A percentile compares a stretch with the other conserved stretches of the same genome.
Evolutionary conservation across 345 rosid genomes (phyloP).

Genomic region (Eutrema japonicum): DNA sequence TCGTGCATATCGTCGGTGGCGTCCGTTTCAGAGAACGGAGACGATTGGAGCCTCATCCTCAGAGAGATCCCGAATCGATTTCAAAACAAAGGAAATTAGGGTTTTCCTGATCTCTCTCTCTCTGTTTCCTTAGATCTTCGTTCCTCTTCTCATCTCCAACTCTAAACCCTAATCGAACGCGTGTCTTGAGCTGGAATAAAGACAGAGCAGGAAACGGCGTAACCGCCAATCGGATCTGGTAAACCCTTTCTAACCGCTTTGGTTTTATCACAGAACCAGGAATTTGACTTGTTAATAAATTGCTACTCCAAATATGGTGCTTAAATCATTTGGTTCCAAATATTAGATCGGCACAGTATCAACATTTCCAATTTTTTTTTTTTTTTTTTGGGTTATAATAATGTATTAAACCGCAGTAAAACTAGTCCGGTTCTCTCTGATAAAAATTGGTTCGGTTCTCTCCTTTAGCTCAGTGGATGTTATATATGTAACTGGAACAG

Average conservation of each 20-base stretch:
- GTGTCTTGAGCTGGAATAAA: slow-evolving; percentile 21
- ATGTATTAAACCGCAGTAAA: not conserved
- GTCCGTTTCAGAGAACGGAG: slow-evolving; percentile 28
- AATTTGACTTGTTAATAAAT: not conserved
- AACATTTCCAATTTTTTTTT: not conserved
- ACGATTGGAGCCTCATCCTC: slow-evolving; percentile 31
- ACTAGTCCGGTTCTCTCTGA: slow-evolving; percentile 2
- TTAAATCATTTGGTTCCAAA: not conserved
- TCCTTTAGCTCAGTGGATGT: not conserved
- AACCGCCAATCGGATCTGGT: slow-evolving; percentile 21
- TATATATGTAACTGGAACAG: not conserved
- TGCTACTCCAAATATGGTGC: not conserved
- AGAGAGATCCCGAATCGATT: not conserved
- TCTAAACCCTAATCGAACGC: slow-evolving; percentile 32
- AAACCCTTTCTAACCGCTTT: slow-evolving; percentile 4
- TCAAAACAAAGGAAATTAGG: too few species aligned
- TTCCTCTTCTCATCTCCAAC: slow-evolving; percentile 11
- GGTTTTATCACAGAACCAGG: slow-evolving; percentile 2
- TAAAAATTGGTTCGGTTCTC: slow-evolving; percentile 7
- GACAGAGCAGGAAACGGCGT: slow-evolving; percentile 13
- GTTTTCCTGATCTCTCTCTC: not conserved
- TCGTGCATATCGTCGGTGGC: slow-evolving; percentile 43
- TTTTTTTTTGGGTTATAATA: not conserved
- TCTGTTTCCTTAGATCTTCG: slow-evolving; percentile 16
- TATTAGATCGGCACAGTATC: not conserved